Base-by-base conservation (phyloP, 2,329 filamentous ascomycete species). In the Cladophialophora psammophila region DNA sequence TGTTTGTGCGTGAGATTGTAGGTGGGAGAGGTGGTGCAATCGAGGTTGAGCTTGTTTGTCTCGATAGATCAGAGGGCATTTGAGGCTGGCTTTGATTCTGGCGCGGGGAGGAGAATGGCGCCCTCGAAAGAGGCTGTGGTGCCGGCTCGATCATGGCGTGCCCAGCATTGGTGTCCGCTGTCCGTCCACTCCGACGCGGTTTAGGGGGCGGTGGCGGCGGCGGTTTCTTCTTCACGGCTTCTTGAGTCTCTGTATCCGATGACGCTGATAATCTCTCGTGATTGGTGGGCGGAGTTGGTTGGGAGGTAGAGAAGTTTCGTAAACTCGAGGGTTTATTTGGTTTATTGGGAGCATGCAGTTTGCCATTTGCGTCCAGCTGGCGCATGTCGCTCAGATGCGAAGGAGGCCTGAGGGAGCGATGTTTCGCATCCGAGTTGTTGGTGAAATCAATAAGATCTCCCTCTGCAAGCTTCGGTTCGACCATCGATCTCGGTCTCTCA, bases 311-410 rank as follows among this genome's bases (percentile, higher is more conserved):
- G 15, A 75, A 73, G 13, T 78, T 78, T n/a, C 78, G 77, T 45
- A 82, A 70, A 42, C 77, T 75, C 15, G 76, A 78, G 55, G 81
- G 82, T 69, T 83, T 84, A 12, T 76, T 77, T 34, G 82, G 82
- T 68, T 80, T 80, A 3, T 74, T 70, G n/a, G 81, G 82, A 15
- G 79, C 45, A 66, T 63, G 56, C 34, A 64, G 64, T 60, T 70
- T 71, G n/a, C 62, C 69, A 20, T 68, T 69, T 45, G 40, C 56
- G 12, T 64, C 64, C 5, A 71, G 63, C 31, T 68, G 60, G 12
- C 56, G 61, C 65, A 72, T 34, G 50, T 68, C 71, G 7, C 67
- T 62, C 12, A 35, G 40, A 32, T 57, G 64, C 1, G 60, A 35
- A 20, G 48, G 66, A 5, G 62, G 32, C 59, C 53, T 68, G 15